Evolutionary conservation across 352 stramenopile genomes (phyloP).

Genomic region (Plasmopara muralis): DNA sequence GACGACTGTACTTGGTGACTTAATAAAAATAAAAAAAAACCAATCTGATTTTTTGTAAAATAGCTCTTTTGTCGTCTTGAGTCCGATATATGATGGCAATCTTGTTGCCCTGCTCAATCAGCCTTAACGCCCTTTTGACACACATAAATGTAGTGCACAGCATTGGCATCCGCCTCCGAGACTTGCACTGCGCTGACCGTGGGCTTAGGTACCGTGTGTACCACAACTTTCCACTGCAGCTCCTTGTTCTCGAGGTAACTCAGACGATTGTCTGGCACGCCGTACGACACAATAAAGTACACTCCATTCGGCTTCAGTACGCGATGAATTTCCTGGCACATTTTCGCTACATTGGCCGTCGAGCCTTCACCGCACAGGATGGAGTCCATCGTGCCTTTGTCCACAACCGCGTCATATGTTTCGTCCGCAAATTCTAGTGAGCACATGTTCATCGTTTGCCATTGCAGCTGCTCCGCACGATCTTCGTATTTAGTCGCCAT

Average conservation of each 20-base stretch:
- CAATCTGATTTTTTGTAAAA: too few relatives aligned
- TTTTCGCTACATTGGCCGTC: conserved; percentile 93
- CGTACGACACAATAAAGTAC: conserved; percentile 95
- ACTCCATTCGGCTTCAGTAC: conserved; percentile 93
- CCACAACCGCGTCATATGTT: conserved; percentile 91
- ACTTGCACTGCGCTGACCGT: conserved; percentile 92
- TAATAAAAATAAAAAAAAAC: too few relatives aligned
- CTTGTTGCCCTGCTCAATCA: conserved; percentile 12
- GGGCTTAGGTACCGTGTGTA: conserved; percentile 94
- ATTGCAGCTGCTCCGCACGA: conserved; percentile 84
- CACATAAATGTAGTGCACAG: conserved; percentile 95
- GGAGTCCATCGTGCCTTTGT: conserved; percentile 95
- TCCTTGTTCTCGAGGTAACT: conserved; percentile 96
- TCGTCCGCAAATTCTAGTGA: conserved; percentile 92
- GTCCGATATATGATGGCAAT: conserved; percentile 5
- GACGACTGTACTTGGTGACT: too few relatives aligned
- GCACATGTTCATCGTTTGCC: conserved; percentile 94
- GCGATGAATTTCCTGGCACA: conserved; percentile 91
- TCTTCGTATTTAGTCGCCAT: conserved; percentile 92
- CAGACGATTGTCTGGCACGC: conserved; percentile 92
- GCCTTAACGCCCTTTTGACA: conserved; percentile 86
- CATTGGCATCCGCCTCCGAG: conserved; percentile 89
- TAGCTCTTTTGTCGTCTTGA: neutral
- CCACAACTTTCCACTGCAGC: conserved; percentile 91
- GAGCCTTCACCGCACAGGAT: conserved; percentile 94